phyloP scores from a whole-genome alignment of 1,139 yeast genomes.

The Hyphopichia fennica region DNA sequence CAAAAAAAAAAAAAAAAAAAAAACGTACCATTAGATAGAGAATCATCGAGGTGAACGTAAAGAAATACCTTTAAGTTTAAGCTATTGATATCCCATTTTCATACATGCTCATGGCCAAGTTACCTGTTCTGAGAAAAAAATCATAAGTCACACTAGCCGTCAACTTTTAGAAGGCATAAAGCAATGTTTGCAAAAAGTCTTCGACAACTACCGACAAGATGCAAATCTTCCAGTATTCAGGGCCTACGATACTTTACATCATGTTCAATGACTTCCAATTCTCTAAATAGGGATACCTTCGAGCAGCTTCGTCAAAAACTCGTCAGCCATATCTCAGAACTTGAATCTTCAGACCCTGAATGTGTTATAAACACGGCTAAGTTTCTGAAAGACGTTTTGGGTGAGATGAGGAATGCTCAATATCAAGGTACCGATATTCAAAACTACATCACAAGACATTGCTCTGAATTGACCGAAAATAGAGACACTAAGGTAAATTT shows the following conservation, averaged over 20 bases:
- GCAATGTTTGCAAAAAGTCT: neutral
- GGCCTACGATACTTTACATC: neutral
- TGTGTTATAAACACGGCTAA: neutral
- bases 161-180: neutral
- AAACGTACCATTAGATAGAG: too few species aligned
- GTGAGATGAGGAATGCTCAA: neutral
- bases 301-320: neutral
- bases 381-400: neutral
- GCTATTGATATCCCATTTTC: too few species aligned
- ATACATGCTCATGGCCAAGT: too few species aligned
- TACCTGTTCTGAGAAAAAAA: too few species aligned
- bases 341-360: neutral
- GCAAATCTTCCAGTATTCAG: neutral
- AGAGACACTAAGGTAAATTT: slow-evolving; percentile 3
- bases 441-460: neutral
- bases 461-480: neutral
- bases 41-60: too few species aligned
- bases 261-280: too few species aligned
- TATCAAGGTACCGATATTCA: neutral
- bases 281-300: neutral
- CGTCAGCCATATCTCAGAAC: neutral
- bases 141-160: too few species aligned
- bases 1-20: neutral
- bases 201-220: neutral
- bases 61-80: too few species aligned